phyloP scores from a whole-genome alignment of 2,329 filamentous ascomycete genomes.

The Tricladium varicosporioides region DNA sequence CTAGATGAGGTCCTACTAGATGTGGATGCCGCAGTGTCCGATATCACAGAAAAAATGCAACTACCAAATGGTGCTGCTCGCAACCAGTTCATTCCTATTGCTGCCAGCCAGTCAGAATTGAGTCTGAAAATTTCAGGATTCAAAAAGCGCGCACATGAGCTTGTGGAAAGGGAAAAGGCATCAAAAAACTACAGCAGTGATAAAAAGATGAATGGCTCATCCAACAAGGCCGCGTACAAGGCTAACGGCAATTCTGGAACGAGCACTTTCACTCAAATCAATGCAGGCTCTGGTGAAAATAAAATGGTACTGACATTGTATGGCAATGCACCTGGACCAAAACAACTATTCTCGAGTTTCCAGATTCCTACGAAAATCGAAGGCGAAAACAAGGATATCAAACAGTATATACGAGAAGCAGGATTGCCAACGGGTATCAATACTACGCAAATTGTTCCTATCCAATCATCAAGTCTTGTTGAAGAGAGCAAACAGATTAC shows the following conservation, averaged over 20 bases:
- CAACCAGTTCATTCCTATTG: constrained; percentile 25
- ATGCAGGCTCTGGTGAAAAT: constrained; percentile 42
- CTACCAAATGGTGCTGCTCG: constrained; percentile 31
- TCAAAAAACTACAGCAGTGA: constrained; percentile 43
- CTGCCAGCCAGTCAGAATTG: constrained; percentile 23
- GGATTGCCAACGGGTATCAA: constrained; percentile 73
- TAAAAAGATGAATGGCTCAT: constrained; percentile 27
- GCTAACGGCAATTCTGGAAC: constrained; percentile 19
- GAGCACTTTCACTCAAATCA: constrained; percentile 29
- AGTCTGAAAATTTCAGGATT: constrained; percentile 42
- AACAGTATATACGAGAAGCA: constrained; percentile 56
- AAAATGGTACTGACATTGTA: constrained; percentile 71
- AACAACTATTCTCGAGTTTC: constrained; percentile 84
- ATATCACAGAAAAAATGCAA: constrained; percentile 49
- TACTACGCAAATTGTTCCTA: constrained; percentile 62
- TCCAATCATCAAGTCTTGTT: constrained; percentile 38
- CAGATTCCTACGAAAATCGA: constrained; percentile 49
- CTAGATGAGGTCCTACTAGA: constrained; percentile 66
- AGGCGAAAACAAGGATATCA: constrained; percentile 26
- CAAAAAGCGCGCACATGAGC: constrained; percentile 58
- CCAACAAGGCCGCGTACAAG: constrained; percentile 10
- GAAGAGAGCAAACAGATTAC: constrained; percentile 56
- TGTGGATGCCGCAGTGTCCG: constrained; percentile 47
- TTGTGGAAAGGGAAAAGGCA: constrained; percentile 60
- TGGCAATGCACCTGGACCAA: constrained; percentile 70